Percentiles rank a stretch among this genome's conserved stretches.
Evolutionary conservation across 805 yeast genomes (phyloP).

Genomic region (Hanseniaspora lindneri): DNA sequence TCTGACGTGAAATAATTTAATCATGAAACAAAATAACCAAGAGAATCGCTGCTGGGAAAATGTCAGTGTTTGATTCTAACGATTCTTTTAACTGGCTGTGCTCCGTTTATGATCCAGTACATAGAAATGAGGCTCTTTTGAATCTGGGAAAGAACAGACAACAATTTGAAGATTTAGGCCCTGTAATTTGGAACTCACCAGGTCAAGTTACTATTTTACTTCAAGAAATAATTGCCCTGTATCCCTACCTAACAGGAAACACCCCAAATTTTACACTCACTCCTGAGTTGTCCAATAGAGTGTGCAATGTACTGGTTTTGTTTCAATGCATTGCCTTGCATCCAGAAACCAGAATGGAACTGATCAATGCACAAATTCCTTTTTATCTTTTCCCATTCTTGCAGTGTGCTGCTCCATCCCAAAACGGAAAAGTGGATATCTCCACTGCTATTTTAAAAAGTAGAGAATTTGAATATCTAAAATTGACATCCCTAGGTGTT

Average conservation of each 20-base stretch:
- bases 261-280: conserved; percentile 55
- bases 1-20: too few relatives aligned
- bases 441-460: conserved; percentile 44
- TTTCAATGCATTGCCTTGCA: conserved; percentile 96
- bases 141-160: conserved; percentile 91
- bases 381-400: conserved; percentile 85
- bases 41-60: neutral
- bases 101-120: conserved; percentile 80
- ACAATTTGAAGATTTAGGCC: conserved; percentile 83
- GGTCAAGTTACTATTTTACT: conserved; percentile 89
- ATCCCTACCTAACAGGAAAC: conserved; percentile 48
- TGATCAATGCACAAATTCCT: conserved; percentile 83
- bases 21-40: neutral
- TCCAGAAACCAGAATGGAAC: conserved; percentile 73
- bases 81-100: conserved; percentile 82
- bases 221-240: conserved; percentile 81
- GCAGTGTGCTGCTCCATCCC: conserved; percentile 11
- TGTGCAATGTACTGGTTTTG: conserved; percentile 88
- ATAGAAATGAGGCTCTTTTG: conserved; percentile 81
- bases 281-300: conserved; percentile 80
- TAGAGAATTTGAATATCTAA: conserved; percentile 82
- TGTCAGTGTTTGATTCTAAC: conserved; percentile 51
- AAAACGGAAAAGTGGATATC: neutral
- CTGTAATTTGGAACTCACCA: conserved; percentile 88
- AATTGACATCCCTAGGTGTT: conserved; percentile 88